A percentile compares a stretch with the other conserved stretches of the same genome.
These are phyloP conservation scores for Solanum gracilifrons DNA, from an alignment of 257 asterid species.

Conservation along the genomic window DNA sequence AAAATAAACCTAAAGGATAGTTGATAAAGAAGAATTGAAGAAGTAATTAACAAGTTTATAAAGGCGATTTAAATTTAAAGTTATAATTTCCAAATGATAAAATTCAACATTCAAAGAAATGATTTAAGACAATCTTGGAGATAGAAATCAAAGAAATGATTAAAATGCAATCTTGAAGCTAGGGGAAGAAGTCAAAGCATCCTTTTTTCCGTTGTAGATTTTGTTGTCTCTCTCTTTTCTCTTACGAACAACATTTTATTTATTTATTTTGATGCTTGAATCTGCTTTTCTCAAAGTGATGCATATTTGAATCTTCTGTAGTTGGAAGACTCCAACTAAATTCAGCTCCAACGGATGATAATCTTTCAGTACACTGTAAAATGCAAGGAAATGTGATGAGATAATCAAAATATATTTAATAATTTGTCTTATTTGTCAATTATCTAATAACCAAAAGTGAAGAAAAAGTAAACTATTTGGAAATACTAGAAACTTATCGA, in stretches of 20 bases:
- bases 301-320: background rate
- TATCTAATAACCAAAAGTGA: background rate
- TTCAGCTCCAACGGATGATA: background rate
- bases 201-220: background rate
- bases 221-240: background rate
- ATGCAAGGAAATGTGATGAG: background rate
- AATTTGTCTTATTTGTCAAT: background rate
- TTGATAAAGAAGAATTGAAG: background rate
- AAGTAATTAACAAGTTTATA: background rate
- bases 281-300: background rate
- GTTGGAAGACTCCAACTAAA: background rate
- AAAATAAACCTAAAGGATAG: background rate
- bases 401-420: background rate
- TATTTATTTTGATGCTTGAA: background rate
- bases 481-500: background rate
- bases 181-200: background rate
- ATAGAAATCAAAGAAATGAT: background rate
- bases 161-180: too few relatives aligned
- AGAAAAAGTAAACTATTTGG: background rate
- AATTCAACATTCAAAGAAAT: background rate
- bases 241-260: background rate
- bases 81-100: background rate
- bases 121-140: background rate
- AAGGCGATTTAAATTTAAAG: background rate
- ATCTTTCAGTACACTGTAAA: background rate